Conservation (phyloP, 441 rosid species). For the Euphorbia celastroides region DNA sequence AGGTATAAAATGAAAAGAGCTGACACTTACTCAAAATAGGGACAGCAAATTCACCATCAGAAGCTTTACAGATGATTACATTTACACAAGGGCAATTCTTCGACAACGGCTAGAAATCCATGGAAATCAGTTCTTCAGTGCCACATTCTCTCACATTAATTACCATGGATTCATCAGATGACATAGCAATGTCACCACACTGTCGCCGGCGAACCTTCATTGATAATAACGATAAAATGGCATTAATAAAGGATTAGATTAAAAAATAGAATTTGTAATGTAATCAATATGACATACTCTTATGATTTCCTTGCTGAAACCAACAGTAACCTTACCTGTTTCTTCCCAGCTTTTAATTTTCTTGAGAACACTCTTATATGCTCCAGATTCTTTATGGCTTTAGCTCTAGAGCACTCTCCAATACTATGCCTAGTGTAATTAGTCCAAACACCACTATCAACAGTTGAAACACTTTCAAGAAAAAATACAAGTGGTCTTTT, state of each 20-base stretch:
- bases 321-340: conserved; percentile 41
- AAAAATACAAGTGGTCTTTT: conserved; percentile 58
- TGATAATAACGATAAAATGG: conserved; percentile 23
- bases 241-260: background rate
- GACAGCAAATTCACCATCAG: conserved; percentile 1
- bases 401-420: conserved; percentile 40
- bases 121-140: conserved; percentile 56
- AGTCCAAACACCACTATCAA: conserved; percentile 47
- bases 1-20: background rate
- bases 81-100: conserved; percentile 13
- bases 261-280: background rate
- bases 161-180: conserved; percentile 50
- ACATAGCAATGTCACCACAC: conserved; percentile 59
- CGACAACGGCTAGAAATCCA: conserved; percentile 35
- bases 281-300: background rate
- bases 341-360: conserved; percentile 39
- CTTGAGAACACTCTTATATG: conserved; percentile 40
- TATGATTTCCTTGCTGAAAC: conserved; percentile 1
- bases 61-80: conserved; percentile 7
- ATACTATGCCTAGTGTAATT: conserved; percentile 42
- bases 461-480: conserved; percentile 42
- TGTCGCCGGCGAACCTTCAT: conserved; percentile 69
- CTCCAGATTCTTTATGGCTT: conserved; percentile 41
- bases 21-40: conserved; percentile 18
- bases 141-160: conserved; percentile 62